Conservation (phyloP, 2,329 filamentous ascomycete genomes). For the Talaromyces sp. region DNA sequence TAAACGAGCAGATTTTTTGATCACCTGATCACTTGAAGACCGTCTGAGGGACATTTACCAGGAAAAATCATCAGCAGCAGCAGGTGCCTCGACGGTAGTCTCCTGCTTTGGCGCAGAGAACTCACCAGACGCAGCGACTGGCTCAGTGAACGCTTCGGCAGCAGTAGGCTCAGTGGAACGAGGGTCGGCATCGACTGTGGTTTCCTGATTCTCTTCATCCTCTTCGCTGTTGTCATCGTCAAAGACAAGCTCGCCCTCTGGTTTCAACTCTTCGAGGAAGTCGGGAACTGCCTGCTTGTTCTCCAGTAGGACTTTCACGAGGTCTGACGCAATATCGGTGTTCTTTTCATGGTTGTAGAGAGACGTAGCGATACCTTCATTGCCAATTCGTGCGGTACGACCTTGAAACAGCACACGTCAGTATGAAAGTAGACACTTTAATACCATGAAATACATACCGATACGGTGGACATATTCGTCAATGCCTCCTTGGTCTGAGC, state of each 20-base stretch:
- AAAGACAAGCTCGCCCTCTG: constrained; percentile 42
- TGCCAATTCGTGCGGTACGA: constrained; percentile 89
- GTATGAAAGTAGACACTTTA: not conserved
- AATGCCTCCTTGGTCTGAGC: constrained; percentile 73
- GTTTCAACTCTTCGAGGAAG: constrained; percentile 65
- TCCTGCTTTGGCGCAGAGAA: not conserved
- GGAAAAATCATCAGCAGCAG: not conserved
- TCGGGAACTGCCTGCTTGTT: constrained; percentile 75
- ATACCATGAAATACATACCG: constrained; percentile 51
- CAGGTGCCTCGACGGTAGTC: not conserved
- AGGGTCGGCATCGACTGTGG: not conserved
- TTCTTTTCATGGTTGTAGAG: constrained; percentile 79
- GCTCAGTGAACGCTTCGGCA: not conserved
- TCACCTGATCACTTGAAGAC: not conserved
- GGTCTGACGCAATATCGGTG: constrained; percentile 65
- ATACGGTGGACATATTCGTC: constrained; percentile 94
- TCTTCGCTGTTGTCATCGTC: constrained; percentile 54
- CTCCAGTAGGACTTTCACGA: constrained; percentile 81
- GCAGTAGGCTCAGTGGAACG: not conserved
- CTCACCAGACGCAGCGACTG: not conserved
- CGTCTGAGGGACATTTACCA: not conserved
- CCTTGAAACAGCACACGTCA: constrained; percentile 48
- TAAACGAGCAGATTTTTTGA: not conserved
- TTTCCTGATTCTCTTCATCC: constrained; percentile 21
- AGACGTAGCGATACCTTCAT: constrained; percentile 78